Evolutionary conservation across 176 grass and related monocot genomes (phyloP).

Genomic region (Thinopyrum elongatum): DNA sequence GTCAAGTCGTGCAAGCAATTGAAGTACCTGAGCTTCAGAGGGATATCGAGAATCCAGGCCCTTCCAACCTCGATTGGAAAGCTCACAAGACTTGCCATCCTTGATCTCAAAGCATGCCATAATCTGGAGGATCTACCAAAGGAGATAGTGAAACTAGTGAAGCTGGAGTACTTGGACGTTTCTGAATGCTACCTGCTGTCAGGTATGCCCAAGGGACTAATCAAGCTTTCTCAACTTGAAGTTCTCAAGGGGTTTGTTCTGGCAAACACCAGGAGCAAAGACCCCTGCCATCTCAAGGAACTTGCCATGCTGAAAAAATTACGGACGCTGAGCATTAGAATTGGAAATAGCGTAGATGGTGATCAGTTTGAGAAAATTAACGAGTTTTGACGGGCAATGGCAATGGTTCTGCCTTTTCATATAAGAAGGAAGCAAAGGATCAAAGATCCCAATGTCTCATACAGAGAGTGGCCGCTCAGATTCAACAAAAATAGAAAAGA

Average conservation of each 20-base stretch:
- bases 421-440: too few relatives aligned
- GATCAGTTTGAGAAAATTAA: neutral
- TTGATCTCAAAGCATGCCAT: slow-evolving; percentile 25
- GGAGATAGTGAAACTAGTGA: slow-evolving; percentile 2
- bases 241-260: slow-evolving; percentile 20
- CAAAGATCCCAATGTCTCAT: too few relatives aligned
- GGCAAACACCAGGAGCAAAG: neutral
- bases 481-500: too few relatives aligned
- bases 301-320: neutral
- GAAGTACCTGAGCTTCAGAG: slow-evolving; percentile 11
- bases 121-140: slow-evolving; percentile 16
- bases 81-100: neutral
- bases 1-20: neutral
- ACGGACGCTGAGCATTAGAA: slow-evolving; percentile 16
- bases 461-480: too few relatives aligned
- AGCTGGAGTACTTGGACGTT: slow-evolving; percentile 11
- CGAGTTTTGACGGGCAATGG: too few relatives aligned
- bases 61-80: slow-evolving; percentile 11
- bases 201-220: slow-evolving; percentile 4
- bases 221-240: slow-evolving; percentile 7
- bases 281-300: slow-evolving; percentile 15
- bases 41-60: neutral
- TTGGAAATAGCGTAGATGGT: neutral
- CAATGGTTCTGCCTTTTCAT: too few relatives aligned
- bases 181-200: slow-evolving; percentile 7